Evolutionary conservation across 805 yeast species (phyloP), one percentile per base, ranked within the genome.

Genomic region (Candida ponderosae): DNA sequence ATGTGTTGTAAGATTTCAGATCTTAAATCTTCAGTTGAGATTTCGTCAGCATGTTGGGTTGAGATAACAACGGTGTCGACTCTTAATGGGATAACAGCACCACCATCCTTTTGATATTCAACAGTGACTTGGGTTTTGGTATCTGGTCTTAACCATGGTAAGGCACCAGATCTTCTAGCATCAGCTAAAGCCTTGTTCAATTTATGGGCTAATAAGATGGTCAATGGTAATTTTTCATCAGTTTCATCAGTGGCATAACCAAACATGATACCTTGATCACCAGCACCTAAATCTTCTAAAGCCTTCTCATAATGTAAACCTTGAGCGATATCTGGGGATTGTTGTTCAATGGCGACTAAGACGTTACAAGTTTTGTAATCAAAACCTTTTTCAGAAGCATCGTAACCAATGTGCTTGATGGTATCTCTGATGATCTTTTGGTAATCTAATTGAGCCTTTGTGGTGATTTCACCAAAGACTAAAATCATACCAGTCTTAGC

Each of bases 261-360:
- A 63, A 93, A 93, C 98, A 93, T 93, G 66, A 93, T 93, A 82
- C 98, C 98, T 72, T 93, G 98, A 74, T 93, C 98, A 81, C 98
- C 98, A 50, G 98, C 98, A 68, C 98, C 98, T 60, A 93, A 79
- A 43, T 93, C 94, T 76, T 93, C 98, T 48, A 93, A 73, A 39
- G 84, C 95, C 71, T 81, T 77, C 64, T 93, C 97, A 70, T 84
- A 84, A 71, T 93, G 97, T 61, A 93, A 79, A 79, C 98, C 98
- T 72, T 90, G 97, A 45, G 98, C 98, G 59, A 93, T 93, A 72
- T 93, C 98, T 54, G 95, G 93, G 37, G 97, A 88, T 74, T 93
- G 98, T 74, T 93, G 97, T 76, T 93, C 98, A 66, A 93, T 88
- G 65, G 98, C 98, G 46, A 93, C 97, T 48, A 93, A 75, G 41